Percentiles rank a stretch among this genome's conserved stretches.
These are phyloP conservation scores for Gaertneriomyces sp. DNA, from an alignment of 192 early-diverging fungal genomes.

Conservation along the genomic window DNA sequence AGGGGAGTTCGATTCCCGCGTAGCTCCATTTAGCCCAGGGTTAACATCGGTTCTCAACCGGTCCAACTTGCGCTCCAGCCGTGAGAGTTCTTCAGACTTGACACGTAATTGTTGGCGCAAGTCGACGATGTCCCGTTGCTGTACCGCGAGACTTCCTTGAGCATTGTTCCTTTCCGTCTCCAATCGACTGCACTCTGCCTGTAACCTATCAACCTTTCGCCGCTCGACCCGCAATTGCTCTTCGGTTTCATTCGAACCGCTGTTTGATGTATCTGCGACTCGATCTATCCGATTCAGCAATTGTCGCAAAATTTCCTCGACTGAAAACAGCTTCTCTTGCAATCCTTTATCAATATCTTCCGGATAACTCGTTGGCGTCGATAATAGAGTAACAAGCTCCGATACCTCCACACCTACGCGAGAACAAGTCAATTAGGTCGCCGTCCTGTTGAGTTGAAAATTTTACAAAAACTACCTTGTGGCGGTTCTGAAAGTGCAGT, in stretches of 20 bases:
- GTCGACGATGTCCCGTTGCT: neutral
- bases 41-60: constrained; percentile 4
- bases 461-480: neutral
- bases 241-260: too few species aligned
- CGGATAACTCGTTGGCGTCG: neutral
- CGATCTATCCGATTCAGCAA: constrained; percentile 9
- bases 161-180: neutral
- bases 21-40: neutral
- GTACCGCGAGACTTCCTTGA: neutral
- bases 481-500: too few species aligned
- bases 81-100: neutral
- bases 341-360: neutral
- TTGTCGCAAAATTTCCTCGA: constrained; percentile 1
- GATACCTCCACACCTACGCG: too few species aligned
- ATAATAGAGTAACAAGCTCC: neutral
- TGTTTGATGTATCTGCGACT: neutral
- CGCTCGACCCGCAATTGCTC: neutral
- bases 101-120: constrained; percentile 5
- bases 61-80: constrained; percentile 11
- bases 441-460: neutral
- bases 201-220: constrained; percentile 14
- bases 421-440: too few species aligned
- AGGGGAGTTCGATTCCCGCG: neutral
- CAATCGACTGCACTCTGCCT: constrained; percentile 11
- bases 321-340: constrained; percentile 1